Evolutionary conservation across 192 early-diverging fungal genomes (phyloP).

Genomic region (Powellomyces hirtus): DNA sequence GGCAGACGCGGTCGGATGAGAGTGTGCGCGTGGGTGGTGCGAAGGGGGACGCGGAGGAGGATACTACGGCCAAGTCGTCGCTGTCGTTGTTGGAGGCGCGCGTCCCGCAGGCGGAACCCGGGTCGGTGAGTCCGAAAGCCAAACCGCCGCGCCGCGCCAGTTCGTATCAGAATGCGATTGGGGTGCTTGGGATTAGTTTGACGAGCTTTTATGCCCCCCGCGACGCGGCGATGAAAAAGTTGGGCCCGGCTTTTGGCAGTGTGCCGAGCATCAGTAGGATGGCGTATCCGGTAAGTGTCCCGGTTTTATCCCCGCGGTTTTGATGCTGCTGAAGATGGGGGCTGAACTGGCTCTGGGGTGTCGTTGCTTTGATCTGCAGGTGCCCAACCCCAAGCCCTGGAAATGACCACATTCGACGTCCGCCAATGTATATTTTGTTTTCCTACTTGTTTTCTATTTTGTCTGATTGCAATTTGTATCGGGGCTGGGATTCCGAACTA

Average conservation of each 20-base stretch:
- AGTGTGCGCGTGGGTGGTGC: neutral
- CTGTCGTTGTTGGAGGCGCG: too few relatives aligned
- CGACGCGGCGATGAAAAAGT: conserved; percentile 28
- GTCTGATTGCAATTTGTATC: too few relatives aligned
- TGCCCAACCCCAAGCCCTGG: conserved; percentile 46
- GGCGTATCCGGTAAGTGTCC: conserved; percentile 41
- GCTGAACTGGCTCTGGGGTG: neutral
- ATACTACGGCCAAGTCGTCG: neutral
- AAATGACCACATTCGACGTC: conserved; percentile 14
- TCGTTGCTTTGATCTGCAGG: conserved; percentile 19
- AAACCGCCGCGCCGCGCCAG: neutral
- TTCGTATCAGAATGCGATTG: conserved; percentile 29
- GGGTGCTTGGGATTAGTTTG: conserved; percentile 41
- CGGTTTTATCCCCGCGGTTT: neutral
- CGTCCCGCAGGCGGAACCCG: neutral
- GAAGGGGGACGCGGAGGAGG: neutral
- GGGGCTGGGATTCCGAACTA: too few relatives aligned
- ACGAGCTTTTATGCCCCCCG: conserved; percentile 43
- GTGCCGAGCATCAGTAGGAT: neutral
- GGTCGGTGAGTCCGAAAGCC: neutral
- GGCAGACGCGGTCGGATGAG: neutral
- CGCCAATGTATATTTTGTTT: neutral
- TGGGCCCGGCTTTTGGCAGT: conserved; percentile 13
- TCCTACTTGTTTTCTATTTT: neutral
- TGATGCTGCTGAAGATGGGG: neutral